Percentiles rank a stretch among this genome's conserved stretches.
Evolutionary conservation across 192 early-diverging fungal genomes (phyloP).

Genomic region (Umbelopsis vinacea): DNA sequence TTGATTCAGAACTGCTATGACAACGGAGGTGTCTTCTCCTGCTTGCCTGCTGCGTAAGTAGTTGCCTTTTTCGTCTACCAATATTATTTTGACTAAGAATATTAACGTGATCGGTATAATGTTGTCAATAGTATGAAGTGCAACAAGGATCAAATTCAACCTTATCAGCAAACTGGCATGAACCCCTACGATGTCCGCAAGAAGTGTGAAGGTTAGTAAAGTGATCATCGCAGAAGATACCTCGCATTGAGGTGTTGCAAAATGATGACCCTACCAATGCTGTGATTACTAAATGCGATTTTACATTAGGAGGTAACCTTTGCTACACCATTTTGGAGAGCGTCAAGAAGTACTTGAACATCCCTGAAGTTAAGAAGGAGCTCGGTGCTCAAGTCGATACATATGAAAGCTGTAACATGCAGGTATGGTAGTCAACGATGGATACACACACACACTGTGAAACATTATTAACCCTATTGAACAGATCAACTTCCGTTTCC

Average conservation of each 20-base stretch:
- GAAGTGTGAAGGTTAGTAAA: constrained; percentile 65
- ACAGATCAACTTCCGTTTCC: constrained; percentile 75
- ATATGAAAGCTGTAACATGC: constrained; percentile 85
- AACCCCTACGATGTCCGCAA: constrained; percentile 96
- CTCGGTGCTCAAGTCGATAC: constrained; percentile 73
- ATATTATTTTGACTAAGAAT: too few relatives aligned
- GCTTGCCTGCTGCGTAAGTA: constrained; percentile 74
- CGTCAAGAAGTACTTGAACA: constrained; percentile 87
- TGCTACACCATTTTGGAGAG: constrained; percentile 90
- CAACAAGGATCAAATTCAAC: constrained; percentile 78
- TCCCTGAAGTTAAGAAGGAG: constrained; percentile 71
- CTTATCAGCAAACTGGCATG: constrained; percentile 80
- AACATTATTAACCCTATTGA: constrained; percentile 46
- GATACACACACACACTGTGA: not conserved
- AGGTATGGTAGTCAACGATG: not conserved
- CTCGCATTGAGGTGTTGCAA: too few relatives aligned
- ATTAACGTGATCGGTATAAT: not conserved
- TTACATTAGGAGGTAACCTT: constrained; percentile 60
- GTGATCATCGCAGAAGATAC: too few relatives aligned
- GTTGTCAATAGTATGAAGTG: constrained; percentile 65
- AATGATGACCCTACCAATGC: not conserved
- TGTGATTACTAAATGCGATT: not conserved
- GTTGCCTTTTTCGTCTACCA: too few relatives aligned
- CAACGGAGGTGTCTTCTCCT: constrained; percentile 76
- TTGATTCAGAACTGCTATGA: constrained; percentile 92